Evolutionary conservation across 192 early-diverging fungal species (phyloP).

Genomic region (Haplosporangium gracile): DNA sequence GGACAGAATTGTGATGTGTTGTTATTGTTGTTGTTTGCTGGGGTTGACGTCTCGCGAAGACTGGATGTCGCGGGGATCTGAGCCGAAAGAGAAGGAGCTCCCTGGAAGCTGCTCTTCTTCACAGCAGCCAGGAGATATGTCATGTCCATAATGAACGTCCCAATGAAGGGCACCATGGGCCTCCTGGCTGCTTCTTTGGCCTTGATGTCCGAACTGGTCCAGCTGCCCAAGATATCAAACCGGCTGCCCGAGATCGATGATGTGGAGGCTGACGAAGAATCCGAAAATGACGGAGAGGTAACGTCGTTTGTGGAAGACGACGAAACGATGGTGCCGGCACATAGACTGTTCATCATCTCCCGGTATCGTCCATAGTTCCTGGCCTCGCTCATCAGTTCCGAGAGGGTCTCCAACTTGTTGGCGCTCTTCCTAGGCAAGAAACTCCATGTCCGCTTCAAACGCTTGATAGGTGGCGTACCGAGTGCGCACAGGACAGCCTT

Average conservation of each 20-base stretch:
- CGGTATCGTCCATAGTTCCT: slow-evolving; percentile 77
- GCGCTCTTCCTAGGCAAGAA: slow-evolving; percentile 73
- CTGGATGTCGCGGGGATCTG: slow-evolving; percentile 31
- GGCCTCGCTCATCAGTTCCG: slow-evolving; percentile 71
- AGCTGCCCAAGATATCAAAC: slow-evolving; percentile 39
- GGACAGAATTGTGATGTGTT: slow-evolving; percentile 5
- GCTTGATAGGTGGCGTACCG: slow-evolving; percentile 74
- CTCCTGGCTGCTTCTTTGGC: slow-evolving; percentile 38
- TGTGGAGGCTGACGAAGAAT: slow-evolving; percentile 9
- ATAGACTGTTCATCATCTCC: slow-evolving; percentile 60
- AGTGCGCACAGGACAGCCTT: slow-evolving; percentile 77
- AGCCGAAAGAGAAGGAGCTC: not conserved
- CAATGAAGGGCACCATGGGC: slow-evolving; percentile 79
- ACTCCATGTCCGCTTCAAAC: slow-evolving; percentile 79
- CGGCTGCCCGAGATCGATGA: slow-evolving; percentile 28
- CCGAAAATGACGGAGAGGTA: slow-evolving; percentile 23
- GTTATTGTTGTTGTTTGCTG: slow-evolving; percentile 13
- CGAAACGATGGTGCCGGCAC: slow-evolving; percentile 18
- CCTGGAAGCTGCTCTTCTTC: slow-evolving; percentile 53
- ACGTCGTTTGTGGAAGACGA: slow-evolving; percentile 13
- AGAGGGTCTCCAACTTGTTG: slow-evolving; percentile 62
- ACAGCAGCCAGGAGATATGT: slow-evolving; percentile 75
- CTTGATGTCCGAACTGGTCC: slow-evolving; percentile 34
- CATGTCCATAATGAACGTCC: slow-evolving; percentile 80
- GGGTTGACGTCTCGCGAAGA: slow-evolving; percentile 15